Evolutionary conservation across 805 yeast species (phyloP).

Genomic region (Cyberlindnera maritima): DNA sequence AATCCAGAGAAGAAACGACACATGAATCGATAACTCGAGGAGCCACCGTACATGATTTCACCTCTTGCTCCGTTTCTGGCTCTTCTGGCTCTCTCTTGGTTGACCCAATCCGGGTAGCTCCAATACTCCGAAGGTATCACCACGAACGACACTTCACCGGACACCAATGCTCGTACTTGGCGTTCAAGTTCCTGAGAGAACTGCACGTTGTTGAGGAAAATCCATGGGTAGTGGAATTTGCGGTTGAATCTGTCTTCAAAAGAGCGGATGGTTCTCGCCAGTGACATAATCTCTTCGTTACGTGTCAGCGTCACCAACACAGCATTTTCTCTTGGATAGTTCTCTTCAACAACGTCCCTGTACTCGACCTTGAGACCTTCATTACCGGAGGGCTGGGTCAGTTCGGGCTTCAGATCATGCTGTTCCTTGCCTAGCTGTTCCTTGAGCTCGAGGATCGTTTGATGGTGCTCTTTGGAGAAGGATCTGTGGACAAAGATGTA

Average conservation of each 20-base stretch:
- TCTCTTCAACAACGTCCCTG: constrained; percentile 46
- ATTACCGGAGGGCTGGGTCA: constrained; percentile 4
- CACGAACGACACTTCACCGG: constrained; percentile 43
- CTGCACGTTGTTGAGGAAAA: constrained; percentile 50
- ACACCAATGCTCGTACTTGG: constrained; percentile 31
- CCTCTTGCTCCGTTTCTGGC: constrained; percentile 30
- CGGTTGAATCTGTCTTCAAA: constrained; percentile 79
- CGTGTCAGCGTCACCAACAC: constrained; percentile 49
- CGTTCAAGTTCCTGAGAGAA: constrained; percentile 39
- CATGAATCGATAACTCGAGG: constrained; percentile 56
- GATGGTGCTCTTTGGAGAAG: constrained; percentile 20
- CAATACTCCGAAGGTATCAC: constrained; percentile 44
- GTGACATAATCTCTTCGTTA: constrained; percentile 15
- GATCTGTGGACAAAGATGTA: constrained; percentile 19
- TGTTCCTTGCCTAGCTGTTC: constrained; percentile 16
- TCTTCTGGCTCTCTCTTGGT: constrained; percentile 33
- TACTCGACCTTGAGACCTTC: constrained; percentile 15
- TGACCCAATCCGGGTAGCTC: constrained; percentile 45
- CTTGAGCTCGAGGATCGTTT: constrained; percentile 20
- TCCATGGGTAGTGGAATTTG: constrained; percentile 79
- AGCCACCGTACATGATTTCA: constrained; percentile 43
- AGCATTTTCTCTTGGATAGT: constrained; percentile 49
- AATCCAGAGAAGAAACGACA: constrained; percentile 74
- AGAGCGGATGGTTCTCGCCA: constrained; percentile 61
- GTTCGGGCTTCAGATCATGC: constrained; percentile 18